Evolutionary conservation across 257 asterid species (phyloP).

Genomic region (Fraxinus cuspidata): DNA sequence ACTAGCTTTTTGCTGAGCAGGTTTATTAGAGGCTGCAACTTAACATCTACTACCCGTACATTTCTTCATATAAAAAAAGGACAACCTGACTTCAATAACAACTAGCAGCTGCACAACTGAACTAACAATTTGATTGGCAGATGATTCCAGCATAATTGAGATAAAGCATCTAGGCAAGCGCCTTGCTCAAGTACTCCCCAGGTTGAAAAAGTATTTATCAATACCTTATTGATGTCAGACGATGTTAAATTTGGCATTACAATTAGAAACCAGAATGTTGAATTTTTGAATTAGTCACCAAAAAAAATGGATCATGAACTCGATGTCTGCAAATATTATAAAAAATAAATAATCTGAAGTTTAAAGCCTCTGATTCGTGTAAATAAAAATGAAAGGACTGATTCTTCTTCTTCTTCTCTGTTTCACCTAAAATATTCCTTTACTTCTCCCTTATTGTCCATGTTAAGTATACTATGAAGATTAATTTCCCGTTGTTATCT

Average conservation of each 20-base stretch:
- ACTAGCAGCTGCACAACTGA: conserved; percentile 15
- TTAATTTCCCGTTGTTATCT: not conserved
- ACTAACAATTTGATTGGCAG: conserved; percentile 87
- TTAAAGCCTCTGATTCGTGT: not conserved
- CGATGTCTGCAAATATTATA: not conserved
- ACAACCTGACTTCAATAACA: not conserved
- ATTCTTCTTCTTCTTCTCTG: not conserved
- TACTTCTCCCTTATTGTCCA: not conserved
- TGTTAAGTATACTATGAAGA: not conserved
- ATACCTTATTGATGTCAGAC: conserved; percentile 50
- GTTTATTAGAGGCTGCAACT: not conserved
- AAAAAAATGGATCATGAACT: conserved; percentile 19
- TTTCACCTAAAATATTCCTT: not conserved
- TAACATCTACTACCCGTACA: not conserved
- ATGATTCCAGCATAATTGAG: conserved; percentile 87
- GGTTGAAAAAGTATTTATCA: conserved; percentile 78
- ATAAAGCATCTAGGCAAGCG: conserved; percentile 90
- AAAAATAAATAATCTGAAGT: conserved; percentile 11
- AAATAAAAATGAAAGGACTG: not conserved
- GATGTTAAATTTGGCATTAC: conserved; percentile 23
- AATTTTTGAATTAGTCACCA: conserved; percentile 1
- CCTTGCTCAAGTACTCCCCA: conserved; percentile 94
- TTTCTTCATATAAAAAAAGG: not conserved
- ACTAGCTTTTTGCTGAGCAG: not conserved
- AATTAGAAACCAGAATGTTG: conserved; percentile 14